These are phyloP conservation scores for Acacia crassicarpa DNA, from an alignment of 306 rosid genomes.

Conservation along the genomic window DNA sequence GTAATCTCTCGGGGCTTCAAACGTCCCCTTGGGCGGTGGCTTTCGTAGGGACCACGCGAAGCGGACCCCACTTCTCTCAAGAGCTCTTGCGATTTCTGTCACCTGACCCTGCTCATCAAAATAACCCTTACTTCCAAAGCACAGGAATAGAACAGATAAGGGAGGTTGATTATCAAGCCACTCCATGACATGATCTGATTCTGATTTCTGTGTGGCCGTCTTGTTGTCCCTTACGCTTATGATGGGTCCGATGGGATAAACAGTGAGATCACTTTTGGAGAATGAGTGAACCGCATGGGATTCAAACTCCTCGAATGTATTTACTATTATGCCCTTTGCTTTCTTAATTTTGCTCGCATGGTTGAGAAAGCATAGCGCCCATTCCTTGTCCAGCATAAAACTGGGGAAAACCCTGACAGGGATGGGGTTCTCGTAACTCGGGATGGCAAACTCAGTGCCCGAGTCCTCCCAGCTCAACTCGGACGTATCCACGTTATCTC, in stretches of 20 bases:
- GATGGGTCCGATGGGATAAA: background rate
- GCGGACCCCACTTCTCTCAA: background rate
- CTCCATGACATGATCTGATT: background rate
- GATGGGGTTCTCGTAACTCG: background rate
- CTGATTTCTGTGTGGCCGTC: background rate
- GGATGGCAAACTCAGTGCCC: background rate
- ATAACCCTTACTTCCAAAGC: background rate
- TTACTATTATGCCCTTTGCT: background rate
- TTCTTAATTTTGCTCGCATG: background rate
- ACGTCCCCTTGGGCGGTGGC: background rate
- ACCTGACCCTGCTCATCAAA: background rate
- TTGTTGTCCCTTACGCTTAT: background rate
- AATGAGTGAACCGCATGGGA: background rate
- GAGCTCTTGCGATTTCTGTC: background rate
- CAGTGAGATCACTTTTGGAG: background rate
- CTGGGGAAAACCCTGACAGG: background rate
- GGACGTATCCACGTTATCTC: background rate
- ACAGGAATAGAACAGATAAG: background rate
- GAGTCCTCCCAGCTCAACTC: background rate
- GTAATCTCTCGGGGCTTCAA: conserved; percentile 7
- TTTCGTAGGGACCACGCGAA: background rate
- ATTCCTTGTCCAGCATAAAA: background rate
- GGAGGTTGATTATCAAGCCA: background rate
- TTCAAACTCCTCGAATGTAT: background rate
- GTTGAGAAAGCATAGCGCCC: background rate